phyloP scores from a whole-genome alignment of 495 filamentous ascomycete genomes.

The Entonaema liquescens region DNA sequence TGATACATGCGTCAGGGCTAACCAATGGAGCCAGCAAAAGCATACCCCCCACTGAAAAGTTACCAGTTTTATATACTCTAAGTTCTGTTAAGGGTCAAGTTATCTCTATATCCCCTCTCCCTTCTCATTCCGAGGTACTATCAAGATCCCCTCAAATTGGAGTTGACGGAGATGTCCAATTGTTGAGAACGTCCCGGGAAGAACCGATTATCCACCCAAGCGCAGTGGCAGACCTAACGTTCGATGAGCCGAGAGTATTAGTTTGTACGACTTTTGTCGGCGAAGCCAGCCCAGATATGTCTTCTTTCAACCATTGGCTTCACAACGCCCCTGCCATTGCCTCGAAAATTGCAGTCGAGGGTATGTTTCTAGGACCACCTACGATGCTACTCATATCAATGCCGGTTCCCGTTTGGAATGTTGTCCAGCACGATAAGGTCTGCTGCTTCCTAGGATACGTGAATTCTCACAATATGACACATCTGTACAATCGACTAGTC shows the following conservation, averaged over 20 bases:
- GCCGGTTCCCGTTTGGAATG: conserved; percentile 63
- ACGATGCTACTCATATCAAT: conserved; percentile 66
- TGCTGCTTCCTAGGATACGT: conserved; percentile 65
- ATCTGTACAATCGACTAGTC: conserved; percentile 62
- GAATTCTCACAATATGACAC: conserved; percentile 65
- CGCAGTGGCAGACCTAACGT: conserved; percentile 57
- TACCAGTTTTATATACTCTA: conserved; percentile 59
- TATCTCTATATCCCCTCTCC: conserved; percentile 55
- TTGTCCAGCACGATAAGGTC: conserved; percentile 65
- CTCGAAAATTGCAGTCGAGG: conserved; percentile 63
- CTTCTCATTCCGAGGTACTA: conserved; percentile 44
- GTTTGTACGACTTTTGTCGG: conserved; percentile 66
- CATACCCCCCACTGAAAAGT: conserved; percentile 47
- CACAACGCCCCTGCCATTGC: conserved; percentile 57
- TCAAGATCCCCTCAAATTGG: conserved; percentile 53
- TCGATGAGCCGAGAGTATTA: conserved; percentile 62
- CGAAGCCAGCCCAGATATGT: conserved; percentile 65
- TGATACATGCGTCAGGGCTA: conserved; percentile 49
- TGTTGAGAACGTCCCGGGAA: conserved; percentile 45
- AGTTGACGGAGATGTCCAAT: conserved; percentile 48
- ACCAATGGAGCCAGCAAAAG: conserved; percentile 56
- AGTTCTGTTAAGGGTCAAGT: conserved; percentile 58
- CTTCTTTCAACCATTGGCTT: conserved; percentile 66
- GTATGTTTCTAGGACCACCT: conserved; percentile 66
- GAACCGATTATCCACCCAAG: conserved; percentile 51